A percentile compares a stretch with the other conserved stretches of the same genome.
Conservation (phyloP, 345 rosid genomes). For the Camelina laxa region DNA sequence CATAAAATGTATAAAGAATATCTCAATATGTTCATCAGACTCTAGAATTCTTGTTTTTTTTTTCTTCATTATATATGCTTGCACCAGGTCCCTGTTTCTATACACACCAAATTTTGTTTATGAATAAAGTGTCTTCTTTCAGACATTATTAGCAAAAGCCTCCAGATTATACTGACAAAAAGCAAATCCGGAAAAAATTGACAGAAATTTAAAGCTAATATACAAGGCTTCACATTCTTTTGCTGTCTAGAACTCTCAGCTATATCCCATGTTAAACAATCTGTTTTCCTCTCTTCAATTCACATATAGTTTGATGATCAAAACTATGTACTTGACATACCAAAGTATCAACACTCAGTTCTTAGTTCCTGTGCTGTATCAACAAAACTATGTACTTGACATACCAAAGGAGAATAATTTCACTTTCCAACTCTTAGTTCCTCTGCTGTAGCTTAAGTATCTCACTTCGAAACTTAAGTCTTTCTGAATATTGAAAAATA, state of each 20-base stretch:
- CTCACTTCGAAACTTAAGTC: too few species aligned
- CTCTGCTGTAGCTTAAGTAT: background rate
- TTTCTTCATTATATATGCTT: background rate
- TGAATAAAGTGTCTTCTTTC: conserved; percentile 26
- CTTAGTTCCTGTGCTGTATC: too few species aligned
- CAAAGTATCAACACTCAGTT: background rate
- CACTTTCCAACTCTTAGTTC: background rate
- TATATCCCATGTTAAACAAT: background rate
- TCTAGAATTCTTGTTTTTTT: conserved; percentile 31
- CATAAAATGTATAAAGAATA: conserved; percentile 23
- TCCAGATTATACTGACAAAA: background rate
- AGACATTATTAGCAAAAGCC: conserved; percentile 3
- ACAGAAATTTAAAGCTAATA: background rate
- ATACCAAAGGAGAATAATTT: background rate
- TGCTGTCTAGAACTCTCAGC: background rate
- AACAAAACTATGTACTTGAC: background rate
- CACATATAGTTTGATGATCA: background rate
- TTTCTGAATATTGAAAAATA: too few species aligned
- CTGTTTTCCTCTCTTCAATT: background rate
- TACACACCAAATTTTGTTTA: conserved; percentile 34
- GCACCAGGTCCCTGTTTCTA: conserved; percentile 3
- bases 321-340: background rate
- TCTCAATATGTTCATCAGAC: conserved; percentile 26
- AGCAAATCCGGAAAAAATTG: background rate
- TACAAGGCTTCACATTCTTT: background rate